phyloP scores from a whole-genome alignment of 1,284 basidiomycete species.

The Cryptococcus wingfieldii region DNA sequence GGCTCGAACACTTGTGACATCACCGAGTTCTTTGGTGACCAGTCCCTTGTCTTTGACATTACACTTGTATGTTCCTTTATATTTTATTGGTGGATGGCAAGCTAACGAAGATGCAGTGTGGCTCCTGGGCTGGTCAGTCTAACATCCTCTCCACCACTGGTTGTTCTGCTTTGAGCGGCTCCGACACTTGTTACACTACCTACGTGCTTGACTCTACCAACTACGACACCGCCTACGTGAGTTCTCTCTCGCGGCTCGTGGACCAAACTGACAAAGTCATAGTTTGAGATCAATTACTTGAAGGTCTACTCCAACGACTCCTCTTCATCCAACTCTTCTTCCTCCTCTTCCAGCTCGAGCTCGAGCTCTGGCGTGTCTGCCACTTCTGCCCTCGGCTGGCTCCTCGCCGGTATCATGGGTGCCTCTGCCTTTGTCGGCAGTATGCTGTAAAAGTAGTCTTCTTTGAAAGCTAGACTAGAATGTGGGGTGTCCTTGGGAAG shows the following conservation, averaged over 20 bases:
- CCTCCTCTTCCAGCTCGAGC: slow-evolving; percentile 1
- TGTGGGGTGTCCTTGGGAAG: too few species aligned
- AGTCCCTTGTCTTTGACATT: slow-evolving; percentile 67
- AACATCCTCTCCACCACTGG: slow-evolving; percentile 57
- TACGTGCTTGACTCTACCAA: slow-evolving; percentile 61
- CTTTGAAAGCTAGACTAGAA: not conserved
- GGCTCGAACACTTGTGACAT: slow-evolving; percentile 58
- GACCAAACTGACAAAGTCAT: not conserved
- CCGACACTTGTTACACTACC: slow-evolving; percentile 56
- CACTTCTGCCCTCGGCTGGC: not conserved
- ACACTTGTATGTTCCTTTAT: slow-evolving; percentile 50
- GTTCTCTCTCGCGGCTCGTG: not conserved
- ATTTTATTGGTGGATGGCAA: not conserved
- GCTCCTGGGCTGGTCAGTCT: slow-evolving; percentile 50
- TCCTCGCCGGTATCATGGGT: not conserved
- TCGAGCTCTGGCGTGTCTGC: not conserved
- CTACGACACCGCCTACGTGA: slow-evolving; percentile 60
- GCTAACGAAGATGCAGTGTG: slow-evolving; percentile 43
- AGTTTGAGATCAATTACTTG: slow-evolving; percentile 64
- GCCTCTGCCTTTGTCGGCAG: not conserved
- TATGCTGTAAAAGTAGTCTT: not conserved
- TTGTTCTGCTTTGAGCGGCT: slow-evolving; percentile 47
- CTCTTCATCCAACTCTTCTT: not conserved
- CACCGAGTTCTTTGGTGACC: slow-evolving; percentile 57
- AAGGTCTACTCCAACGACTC: slow-evolving; percentile 44